Evolutionary conservation across 228 moss, liverwort and hornwort species (phyloP).

Genomic region (Sphagnum fallax): DNA sequence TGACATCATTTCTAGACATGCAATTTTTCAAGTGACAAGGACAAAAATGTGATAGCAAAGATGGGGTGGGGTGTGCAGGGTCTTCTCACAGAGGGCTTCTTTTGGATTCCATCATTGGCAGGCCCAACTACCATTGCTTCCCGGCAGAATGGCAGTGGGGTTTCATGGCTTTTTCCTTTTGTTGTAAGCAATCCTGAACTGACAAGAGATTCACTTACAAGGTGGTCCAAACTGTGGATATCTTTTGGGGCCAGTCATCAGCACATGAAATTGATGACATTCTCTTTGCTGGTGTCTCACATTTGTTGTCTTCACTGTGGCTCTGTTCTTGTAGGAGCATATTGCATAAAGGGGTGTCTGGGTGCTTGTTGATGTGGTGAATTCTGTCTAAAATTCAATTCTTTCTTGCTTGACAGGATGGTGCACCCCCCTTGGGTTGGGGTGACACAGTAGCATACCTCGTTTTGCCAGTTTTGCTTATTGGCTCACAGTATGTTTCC

Average conservation of each 20-base stretch:
- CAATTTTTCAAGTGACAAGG: no score
- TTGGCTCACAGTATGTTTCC: conserved; percentile 80
- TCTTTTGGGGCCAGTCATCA: no score
- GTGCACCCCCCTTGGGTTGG: conserved; percentile 91
- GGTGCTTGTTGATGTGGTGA: neutral
- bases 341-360: no score
- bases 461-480: conserved; percentile 72
- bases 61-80: conserved; percentile 26
- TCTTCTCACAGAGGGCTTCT: conserved; percentile 90
- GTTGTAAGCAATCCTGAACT: conserved; percentile 27
- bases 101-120: conserved; percentile 97
- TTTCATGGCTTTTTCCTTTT: conserved; percentile 85
- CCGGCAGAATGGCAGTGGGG: conserved; percentile 64
- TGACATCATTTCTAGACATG: no score
- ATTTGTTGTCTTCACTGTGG: no score
- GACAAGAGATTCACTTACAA: neutral
- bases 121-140: conserved; percentile 89
- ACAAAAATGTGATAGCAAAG: no score
- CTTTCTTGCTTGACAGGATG: conserved; percentile 30
- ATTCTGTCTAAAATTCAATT: no score
- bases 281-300: no score
- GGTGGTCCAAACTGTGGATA: no score
- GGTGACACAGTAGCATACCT: conserved; percentile 67
- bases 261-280: no score
- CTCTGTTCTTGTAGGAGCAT: no score